These are phyloP conservation scores for Nitzschia palea DNA, from an alignment of 108 stramenopile genomes.

Conservation along the genomic window DNA sequence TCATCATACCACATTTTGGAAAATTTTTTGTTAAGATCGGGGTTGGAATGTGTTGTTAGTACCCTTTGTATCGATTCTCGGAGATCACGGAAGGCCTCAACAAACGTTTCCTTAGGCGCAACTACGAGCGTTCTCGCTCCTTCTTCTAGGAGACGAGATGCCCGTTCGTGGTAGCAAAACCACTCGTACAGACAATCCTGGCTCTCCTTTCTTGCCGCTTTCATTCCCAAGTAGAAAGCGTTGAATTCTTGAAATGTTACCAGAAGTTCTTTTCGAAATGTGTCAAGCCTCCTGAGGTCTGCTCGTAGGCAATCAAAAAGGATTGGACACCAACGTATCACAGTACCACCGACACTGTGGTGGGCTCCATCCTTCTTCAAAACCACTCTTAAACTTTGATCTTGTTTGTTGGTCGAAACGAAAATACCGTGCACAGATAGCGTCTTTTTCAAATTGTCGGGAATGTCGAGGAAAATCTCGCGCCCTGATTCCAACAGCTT, in stretches of 20 bases:
- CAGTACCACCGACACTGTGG: slow-evolving; percentile 56
- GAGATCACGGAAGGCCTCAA: slow-evolving; percentile 26
- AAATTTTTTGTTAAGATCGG: slow-evolving; percentile 17
- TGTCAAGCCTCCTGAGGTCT: slow-evolving; percentile 43
- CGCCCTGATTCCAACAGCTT: slow-evolving; percentile 46
- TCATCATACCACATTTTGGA: slow-evolving; percentile 22
- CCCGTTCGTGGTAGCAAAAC: slow-evolving; percentile 35
- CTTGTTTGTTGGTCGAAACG: slow-evolving; percentile 47
- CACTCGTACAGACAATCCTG: slow-evolving; percentile 19
- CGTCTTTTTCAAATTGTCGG: slow-evolving; percentile 60
- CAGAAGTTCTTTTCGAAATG: slow-evolving; percentile 38
- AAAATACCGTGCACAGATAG: slow-evolving; percentile 50
- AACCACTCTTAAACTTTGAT: slow-evolving; percentile 43
- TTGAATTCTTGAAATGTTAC: slow-evolving; percentile 14
- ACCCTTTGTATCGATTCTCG: slow-evolving; percentile 1
- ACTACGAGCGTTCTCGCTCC: slow-evolving; percentile 47
- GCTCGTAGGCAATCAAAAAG: slow-evolving; percentile 63
- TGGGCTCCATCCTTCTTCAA: slow-evolving; percentile 61
- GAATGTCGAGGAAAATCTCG: slow-evolving; percentile 48
- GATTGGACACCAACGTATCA: slow-evolving; percentile 69
- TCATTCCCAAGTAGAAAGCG: slow-evolving; percentile 15
- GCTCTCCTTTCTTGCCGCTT: background rate
- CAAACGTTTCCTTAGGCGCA: slow-evolving; percentile 35
- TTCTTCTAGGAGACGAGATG: slow-evolving; percentile 40
- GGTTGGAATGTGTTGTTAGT: slow-evolving; percentile 21